Base-by-base conservation (phyloP, 331 rosid species). In the Telfairia occidentalis region DNA sequence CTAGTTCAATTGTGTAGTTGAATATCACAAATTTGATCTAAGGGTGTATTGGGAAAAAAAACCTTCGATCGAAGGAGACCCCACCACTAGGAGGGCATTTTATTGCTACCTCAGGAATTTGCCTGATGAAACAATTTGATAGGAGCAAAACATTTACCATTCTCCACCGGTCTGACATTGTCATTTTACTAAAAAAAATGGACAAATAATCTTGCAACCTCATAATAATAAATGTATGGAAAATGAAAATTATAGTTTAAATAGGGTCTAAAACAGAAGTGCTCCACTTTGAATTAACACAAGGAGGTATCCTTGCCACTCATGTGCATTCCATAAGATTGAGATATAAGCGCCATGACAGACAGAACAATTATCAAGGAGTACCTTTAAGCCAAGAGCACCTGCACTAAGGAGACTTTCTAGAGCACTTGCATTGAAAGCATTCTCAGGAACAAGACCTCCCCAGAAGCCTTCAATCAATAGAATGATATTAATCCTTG, bases 361-460 rank as follows among this genome's bases (percentile, higher is more conserved):
- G 29, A 71, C 29, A 42, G 43, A 75, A 43, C 28, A 35, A 60
- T 49, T 78, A 75, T 35, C 55, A 77, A 71, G 23, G 38, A 49
- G 75, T 86, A 94, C 98, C 98, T 94, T 94, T 64, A 90, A 49
- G 75, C 97, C 98, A 73, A 94, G 97, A 81, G 82, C 98, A 37
- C 98, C 98, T 0, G 96, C 92, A 78, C 81, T 81, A 77, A 94
- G 78, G 73, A 94, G 96, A 78, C 87, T 90, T 60, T 88, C 97
- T 69, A 94, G 90, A 86, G 87, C 89, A 81, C 83, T 88, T 11
- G 84, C 49, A 60, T 94, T 85, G 79, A 81, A 89, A 67, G 96
- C 96, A 84, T 94, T 94, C 78, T 88, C 98, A 57, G 97, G 98
- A 78, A 94, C 75, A 69, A 94, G 89, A 43, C 98, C 98, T 84